Conservation (phyloP, 352 stramenopile species). For the Peronosclerospora sorghi region DNA sequence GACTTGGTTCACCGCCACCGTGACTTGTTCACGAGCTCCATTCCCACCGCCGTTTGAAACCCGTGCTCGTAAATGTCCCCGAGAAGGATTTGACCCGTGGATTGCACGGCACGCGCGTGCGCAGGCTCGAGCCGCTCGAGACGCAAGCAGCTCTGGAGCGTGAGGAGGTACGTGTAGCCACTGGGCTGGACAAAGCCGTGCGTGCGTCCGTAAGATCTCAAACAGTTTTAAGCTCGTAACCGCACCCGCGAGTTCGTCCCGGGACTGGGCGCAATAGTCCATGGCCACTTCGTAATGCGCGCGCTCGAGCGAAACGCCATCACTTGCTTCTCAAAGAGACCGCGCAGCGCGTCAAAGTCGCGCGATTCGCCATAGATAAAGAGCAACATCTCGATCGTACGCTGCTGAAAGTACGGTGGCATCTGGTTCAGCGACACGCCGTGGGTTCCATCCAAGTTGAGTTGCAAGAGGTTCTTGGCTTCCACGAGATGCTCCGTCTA, state of each 20-base stretch:
- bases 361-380: constrained; percentile 52
- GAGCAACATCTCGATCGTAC: constrained; percentile 60
- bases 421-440: constrained; percentile 40
- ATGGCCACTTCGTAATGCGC: constrained; percentile 62
- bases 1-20: constrained; percentile 14
- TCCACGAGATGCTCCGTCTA: constrained; percentile 31
- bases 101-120: constrained; percentile 15
- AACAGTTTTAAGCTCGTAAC: constrained; percentile 58
- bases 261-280: constrained; percentile 40
- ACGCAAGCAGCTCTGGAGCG: constrained; percentile 45
- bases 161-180: constrained; percentile 59
- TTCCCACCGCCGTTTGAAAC: too few species aligned
- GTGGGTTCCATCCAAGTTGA: constrained; percentile 27
- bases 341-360: constrained; percentile 28
- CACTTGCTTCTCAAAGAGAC: constrained; percentile 40
- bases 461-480: constrained; percentile 35
- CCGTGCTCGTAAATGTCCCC: constrained; percentile 41
- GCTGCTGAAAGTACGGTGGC: constrained; percentile 44
- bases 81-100: constrained; percentile 36
- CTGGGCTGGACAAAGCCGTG: constrained; percentile 65
- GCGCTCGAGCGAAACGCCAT: constrained; percentile 38
- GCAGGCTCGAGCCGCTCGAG: constrained; percentile 39
- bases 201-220: constrained; percentile 52
- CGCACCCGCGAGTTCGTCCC: constrained; percentile 21
- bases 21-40: constrained; percentile 21